Evolutionary conservation across 2,329 filamentous ascomycete species (phyloP), one percentile per base, ranked within the genome.

Genomic region (Penicillium sp.): DNA sequence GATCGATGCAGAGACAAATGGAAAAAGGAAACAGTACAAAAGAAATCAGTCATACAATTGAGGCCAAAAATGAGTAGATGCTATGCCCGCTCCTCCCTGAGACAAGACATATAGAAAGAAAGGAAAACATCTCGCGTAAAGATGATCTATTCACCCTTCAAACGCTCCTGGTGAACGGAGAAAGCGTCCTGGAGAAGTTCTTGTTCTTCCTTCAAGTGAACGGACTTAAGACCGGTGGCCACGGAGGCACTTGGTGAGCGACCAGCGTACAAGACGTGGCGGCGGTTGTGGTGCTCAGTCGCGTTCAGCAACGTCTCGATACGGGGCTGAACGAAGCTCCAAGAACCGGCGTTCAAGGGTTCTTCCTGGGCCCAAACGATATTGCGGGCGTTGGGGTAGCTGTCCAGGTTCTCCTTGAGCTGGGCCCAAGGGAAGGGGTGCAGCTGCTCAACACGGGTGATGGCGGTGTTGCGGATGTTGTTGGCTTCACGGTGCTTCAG

Each of bases 381-480:
- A 67, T 93, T 94, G 86, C 97, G 92, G 71, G 94, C 94, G 79
- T 99, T 99, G 76, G 93, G 92, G 84, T 99, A 99, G 79, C 84
- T 88, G 84, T 99, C 94, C 58, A 99, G 86, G 84, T 98, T 98
- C 79, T 98, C 94, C 84, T 91, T 92, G 59, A 99, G 88, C 80
- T 95, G 93, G 72, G 93, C 89, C 94, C 95, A 99, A 56, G 95
- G 95, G 91, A 99, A 99, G 73, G 95, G 95, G 83, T 99, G 93
- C 64, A 99, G 87, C 83, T 99, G 95, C 84, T 99, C 95, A 69
- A 99, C 88, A 76, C 95, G 93, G 23, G 93, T 97, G 77, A 99
- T 90, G 74, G 94, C 95, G 21, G 94, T 91, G 76, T 97, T 90
- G 79, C 93, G 92, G 76, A 97, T 87, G 68, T 91, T 89, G 77